These are phyloP conservation scores for Pseudisothecium myosuroides DNA, from an alignment of 225 moss, liverwort and hornwort genomes.

Conservation along the genomic window DNA sequence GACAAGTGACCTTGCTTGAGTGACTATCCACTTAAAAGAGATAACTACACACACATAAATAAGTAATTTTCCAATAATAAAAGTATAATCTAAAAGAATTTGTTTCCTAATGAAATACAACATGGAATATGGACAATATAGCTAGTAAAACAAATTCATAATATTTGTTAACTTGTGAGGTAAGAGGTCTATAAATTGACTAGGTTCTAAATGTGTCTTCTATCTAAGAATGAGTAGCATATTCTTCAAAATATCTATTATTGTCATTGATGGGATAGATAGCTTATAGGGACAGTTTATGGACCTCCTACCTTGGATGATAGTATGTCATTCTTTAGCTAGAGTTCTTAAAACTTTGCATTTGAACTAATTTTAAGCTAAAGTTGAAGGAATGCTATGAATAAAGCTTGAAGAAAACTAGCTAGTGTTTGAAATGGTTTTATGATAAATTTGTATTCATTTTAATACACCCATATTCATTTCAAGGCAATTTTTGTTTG, in stretches of 20 bases:
- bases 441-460: not conserved
- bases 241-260: not conserved
- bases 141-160: not conserved
- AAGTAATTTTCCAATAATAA: too few species aligned
- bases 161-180: not conserved
- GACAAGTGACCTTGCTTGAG: too few species aligned
- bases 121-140: too few species aligned
- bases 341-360: not conserved
- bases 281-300: not conserved
- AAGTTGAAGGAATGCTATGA: not conserved
- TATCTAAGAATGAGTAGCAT: too few species aligned
- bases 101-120: too few species aligned
- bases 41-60: too few species aligned
- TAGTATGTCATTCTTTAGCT: not conserved
- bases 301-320: not conserved
- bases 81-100: too few species aligned
- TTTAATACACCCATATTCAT: not conserved
- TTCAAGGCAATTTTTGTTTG: not conserved
- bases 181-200: not conserved
- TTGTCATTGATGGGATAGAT: not conserved
- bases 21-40: too few species aligned
- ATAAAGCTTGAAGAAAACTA: not conserved
- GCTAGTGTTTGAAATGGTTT: not conserved
- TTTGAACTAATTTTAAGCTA: not conserved
- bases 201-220: fast-evolving